Evolutionary conservation across 345 rosid genomes (phyloP), one percentile per base, ranked within the genome.

Genomic region (Gossypium anomalum): DNA sequence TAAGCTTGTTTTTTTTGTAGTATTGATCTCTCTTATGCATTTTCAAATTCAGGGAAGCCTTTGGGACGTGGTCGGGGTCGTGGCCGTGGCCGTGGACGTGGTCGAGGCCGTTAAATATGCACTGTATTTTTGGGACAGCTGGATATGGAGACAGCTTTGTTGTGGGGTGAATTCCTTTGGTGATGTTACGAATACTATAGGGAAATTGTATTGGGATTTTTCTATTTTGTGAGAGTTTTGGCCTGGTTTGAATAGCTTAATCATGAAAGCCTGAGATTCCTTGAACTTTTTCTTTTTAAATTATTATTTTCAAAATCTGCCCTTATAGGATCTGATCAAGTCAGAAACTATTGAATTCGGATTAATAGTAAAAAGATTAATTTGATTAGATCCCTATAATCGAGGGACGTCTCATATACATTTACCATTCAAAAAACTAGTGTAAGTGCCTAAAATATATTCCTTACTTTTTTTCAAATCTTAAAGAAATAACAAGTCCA

Each of bases 11-110:
- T 80, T 27, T 44, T 9, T 52, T 27, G 41, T 8, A 43, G 74
- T 70, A n/a, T 57, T 75, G 38, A 70, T 76, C 34, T 49, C 73
- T 73, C 27, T 14, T 6, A 45, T 73, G 25, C 52, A 70, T 59
- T 69, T 48, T 8, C 58, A 80, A 57, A 65, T 76, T 65, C 87
- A 96, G 99, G 99, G 77, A 91, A 77, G 81, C 84, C 98, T 67
- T 29, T 92, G 87, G 98, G 97, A 71, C 93, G 98, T 7, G 97
- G 99, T 4, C 83, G 94, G 71, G 98, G 97, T 17, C 89, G 97
- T 2, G 94, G 98, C 4, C 98, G 98, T 9, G 98, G 97, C 0
- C 92, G 97, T 47, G 97, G 97, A 23, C 90, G 97, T 56, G 97
- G 92, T 15, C 87, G 97, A 43, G 98, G 98, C 27, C 97, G 97